Percentiles rank a stretch among this genome's conserved stretches.
phyloP scores from a whole-genome alignment of 148 eudicot genomes.

The Rhododendron ferrugineum region DNA sequence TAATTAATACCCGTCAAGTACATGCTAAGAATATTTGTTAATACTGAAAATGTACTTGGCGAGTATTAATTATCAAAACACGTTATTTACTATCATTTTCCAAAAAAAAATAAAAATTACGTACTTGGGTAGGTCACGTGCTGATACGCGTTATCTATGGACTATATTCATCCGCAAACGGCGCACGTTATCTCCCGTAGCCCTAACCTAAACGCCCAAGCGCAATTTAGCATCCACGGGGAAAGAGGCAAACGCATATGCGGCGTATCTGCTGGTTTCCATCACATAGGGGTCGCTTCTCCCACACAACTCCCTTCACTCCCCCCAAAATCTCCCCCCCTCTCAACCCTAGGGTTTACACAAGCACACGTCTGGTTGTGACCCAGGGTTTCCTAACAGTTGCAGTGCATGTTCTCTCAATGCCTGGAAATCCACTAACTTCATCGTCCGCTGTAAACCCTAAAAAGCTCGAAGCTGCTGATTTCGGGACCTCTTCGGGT shows the following conservation, averaged over 20 bases:
- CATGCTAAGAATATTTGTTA: no score
- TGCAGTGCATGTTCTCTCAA: constrained; percentile 27
- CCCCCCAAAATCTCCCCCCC: not conserved
- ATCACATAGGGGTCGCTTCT: not conserved
- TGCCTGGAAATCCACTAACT: constrained; percentile 26
- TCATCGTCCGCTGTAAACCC: constrained; percentile 17
- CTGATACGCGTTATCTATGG: not conserved
- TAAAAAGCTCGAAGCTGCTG: constrained; percentile 12
- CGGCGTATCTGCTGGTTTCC: constrained; percentile 5
- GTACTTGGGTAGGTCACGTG: not conserved
- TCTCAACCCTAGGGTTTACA: constrained; percentile 11
- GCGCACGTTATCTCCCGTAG: not conserved
- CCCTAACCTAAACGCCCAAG: not conserved
- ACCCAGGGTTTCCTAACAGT: not conserved
- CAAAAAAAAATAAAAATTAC: no score
- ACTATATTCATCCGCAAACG: not conserved
- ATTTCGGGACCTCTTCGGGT: not conserved
- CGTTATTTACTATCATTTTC: no score
- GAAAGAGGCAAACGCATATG: not conserved
- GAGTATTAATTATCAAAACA: no score
- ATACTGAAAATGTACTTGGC: no score
- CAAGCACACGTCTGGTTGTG: not conserved
- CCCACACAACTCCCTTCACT: not conserved
- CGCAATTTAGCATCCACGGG: not conserved
- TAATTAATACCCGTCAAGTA: no score